Conservation (phyloP, 768 basidiomycete species). For the Daedaleopsis nitida region DNA sequence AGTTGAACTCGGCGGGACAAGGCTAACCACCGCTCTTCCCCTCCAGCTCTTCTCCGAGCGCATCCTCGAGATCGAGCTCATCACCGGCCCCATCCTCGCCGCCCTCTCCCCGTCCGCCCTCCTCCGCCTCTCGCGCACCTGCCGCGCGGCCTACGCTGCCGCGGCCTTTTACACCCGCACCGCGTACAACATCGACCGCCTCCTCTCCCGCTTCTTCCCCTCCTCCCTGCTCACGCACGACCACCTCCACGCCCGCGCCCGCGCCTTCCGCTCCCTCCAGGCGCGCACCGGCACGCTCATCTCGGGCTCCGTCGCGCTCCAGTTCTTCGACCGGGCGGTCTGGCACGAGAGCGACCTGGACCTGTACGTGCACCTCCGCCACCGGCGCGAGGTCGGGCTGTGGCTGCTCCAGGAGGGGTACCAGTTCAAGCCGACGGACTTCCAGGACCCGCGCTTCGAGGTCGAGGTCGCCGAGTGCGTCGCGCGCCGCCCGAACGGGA, state of each 20-base stretch:
- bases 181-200: conserved; percentile 38
- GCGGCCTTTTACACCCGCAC: conserved; percentile 27
- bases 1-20: no score
- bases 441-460: conserved; percentile 21
- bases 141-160: conserved; percentile 15
- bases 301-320: conserved; percentile 56
- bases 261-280: conserved; percentile 46
- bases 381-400: conserved; percentile 34
- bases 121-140: conserved; percentile 16
- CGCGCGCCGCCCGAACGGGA: conserved; percentile 12
- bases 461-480: conserved; percentile 9
- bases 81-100: conserved; percentile 19
- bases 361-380: conserved; percentile 43
- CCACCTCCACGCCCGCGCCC: conserved; percentile 36
- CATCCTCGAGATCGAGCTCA: conserved; percentile 15
- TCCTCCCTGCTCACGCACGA: conserved; percentile 32
- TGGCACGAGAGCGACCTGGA: conserved; percentile 54
- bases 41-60: conserved; percentile 11
- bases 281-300: conserved; percentile 45
- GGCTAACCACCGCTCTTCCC: not conserved
- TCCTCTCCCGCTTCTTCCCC: conserved; percentile 39
- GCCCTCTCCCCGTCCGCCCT: conserved; percentile 16
- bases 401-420: conserved; percentile 41
- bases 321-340: conserved; percentile 47
- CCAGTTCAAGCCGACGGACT: conserved; percentile 23